Percentiles rank a stretch among this genome's conserved stretches.
Evolutionary conservation across 2,329 filamentous ascomycete species (phyloP).

Genomic region (Talaromyces sp.): DNA sequence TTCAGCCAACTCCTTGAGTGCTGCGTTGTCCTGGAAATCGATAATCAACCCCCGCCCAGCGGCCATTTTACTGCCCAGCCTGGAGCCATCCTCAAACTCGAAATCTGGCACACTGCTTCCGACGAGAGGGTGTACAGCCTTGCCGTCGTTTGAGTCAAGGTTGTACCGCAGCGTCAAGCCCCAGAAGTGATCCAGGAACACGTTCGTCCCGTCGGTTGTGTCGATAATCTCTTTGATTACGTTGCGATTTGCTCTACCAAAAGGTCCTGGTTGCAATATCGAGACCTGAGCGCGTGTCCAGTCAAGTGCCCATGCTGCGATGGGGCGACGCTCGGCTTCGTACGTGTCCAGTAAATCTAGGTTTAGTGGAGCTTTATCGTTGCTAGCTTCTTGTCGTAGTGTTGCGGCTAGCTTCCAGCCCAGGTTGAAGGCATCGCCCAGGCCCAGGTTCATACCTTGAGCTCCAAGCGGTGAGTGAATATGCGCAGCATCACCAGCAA

Average conservation of each 20-base stretch:
- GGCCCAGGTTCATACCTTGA: slow-evolving; percentile 33
- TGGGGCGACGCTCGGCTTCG: slow-evolving; percentile 46
- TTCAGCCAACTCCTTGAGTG: not conserved
- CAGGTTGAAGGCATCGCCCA: slow-evolving; percentile 59
- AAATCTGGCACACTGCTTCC: slow-evolving; percentile 42
- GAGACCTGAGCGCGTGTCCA: slow-evolving; percentile 42
- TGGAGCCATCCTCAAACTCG: slow-evolving; percentile 27
- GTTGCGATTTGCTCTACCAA: slow-evolving; percentile 27
- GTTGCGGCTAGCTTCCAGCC: slow-evolving; percentile 57
- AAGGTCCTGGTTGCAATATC: slow-evolving; percentile 32
- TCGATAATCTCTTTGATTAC: slow-evolving; percentile 10
- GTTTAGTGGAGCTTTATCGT: slow-evolving; percentile 36
- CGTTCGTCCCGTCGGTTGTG: slow-evolving; percentile 20
- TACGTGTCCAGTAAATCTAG: slow-evolving; percentile 47
- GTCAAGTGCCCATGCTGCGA: slow-evolving; percentile 33
- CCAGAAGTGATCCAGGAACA: slow-evolving; percentile 33
- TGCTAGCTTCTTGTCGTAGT: slow-evolving; percentile 39
- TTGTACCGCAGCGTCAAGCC: slow-evolving; percentile 37
- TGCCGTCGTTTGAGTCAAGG: slow-evolving; percentile 40
- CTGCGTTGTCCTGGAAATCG: slow-evolving; percentile 3
- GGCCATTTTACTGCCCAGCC: slow-evolving; percentile 34
- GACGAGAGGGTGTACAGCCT: slow-evolving; percentile 31
- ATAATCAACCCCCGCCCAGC: slow-evolving; percentile 28
- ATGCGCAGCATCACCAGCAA: slow-evolving; percentile 25
- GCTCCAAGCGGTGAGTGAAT: slow-evolving; percentile 25